Evolutionary conservation across 2,329 filamentous ascomycete genomes (phyloP).

Genomic region (Penicillium concentricum): DNA sequence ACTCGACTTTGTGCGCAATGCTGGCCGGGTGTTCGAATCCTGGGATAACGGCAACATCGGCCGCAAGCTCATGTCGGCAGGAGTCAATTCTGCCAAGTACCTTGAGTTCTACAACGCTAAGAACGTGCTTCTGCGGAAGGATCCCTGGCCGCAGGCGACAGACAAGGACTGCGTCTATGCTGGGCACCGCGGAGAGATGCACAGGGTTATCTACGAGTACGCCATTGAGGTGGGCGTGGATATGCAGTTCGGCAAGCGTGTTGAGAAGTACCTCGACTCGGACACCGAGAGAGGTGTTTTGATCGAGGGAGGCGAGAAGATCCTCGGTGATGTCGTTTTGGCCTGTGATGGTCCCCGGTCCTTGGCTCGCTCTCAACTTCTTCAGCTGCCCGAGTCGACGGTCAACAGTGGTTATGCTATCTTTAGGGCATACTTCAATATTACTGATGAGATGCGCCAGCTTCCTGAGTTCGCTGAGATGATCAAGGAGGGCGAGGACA

Average conservation of each 20-base stretch:
- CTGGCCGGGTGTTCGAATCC: not conserved
- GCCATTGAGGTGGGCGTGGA: not conserved
- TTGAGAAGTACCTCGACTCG: not conserved
- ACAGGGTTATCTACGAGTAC: not conserved
- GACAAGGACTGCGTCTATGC: not conserved
- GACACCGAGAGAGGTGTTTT: not conserved
- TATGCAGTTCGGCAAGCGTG: not conserved
- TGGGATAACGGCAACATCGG: not conserved
- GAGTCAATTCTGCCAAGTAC: not conserved
- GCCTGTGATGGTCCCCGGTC: not conserved
- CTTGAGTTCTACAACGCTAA: too few species aligned
- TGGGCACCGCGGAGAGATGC: not conserved
- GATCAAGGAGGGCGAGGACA: too few species aligned
- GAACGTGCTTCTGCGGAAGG: not conserved
- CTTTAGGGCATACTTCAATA: not conserved
- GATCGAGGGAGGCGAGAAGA: not conserved
- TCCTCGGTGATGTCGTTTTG: not conserved
- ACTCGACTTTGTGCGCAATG: not conserved
- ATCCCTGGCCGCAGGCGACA: too few species aligned
- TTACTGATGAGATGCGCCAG: not conserved
- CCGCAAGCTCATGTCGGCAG: not conserved
- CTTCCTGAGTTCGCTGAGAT: not conserved
- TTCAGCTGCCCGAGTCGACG: not conserved
- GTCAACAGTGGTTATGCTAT: not conserved
- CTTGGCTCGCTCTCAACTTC: not conserved